Evolutionary conservation across 257 asterid genomes (phyloP), one percentile per base, ranked within the genome.

Genomic region (Solanum etuberosum): DNA sequence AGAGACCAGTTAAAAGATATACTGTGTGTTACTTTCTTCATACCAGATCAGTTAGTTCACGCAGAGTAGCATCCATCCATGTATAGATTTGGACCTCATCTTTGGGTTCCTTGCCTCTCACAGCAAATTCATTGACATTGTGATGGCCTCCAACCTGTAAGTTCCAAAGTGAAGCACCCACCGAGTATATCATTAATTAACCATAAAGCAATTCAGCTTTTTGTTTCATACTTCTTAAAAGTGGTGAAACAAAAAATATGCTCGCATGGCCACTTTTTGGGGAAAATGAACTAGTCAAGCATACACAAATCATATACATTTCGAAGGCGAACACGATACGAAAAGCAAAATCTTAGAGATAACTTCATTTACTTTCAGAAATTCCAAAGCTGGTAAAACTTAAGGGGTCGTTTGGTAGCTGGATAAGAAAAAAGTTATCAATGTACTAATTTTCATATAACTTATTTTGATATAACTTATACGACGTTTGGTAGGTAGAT

Each of bases 21-120:
- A 15, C 18, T 77, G 2, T 74, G 20, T 77, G 63, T 78, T 43
- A 78, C 65, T 86, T 34, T 40, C 35, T 21, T 86, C 89, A 73
- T 93, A 97, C 99, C 99, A 97, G 93, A 93, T 97, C 99, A 88
- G 99, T 97, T 90, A 97, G 89, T 89, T 97, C 99, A 25, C 99
- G 99, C 87, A 97, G 90, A 76, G 98, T 97, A 13, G 99, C 99
- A 93, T 97, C 99, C 99, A 96, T 73, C 99, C 99, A 97, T 14
- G 99, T 97, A 86, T 96, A 97, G 51, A 97, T 96, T 90, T 97
- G 99, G 89, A 97, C 99, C 90, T 97, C 99, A 86, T 97, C 99
- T 91, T 96, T 97, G 31, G 99, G 99, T 92, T 96, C 99, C 93
- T 97, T 96, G 89, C 99, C 99, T 88, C 98, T 93, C 91, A 94